Evolutionary conservation across 176 grass and related monocot genomes (phyloP), one percentile per base, ranked within the genome.

Genomic region (Cenchrus americanus): DNA sequence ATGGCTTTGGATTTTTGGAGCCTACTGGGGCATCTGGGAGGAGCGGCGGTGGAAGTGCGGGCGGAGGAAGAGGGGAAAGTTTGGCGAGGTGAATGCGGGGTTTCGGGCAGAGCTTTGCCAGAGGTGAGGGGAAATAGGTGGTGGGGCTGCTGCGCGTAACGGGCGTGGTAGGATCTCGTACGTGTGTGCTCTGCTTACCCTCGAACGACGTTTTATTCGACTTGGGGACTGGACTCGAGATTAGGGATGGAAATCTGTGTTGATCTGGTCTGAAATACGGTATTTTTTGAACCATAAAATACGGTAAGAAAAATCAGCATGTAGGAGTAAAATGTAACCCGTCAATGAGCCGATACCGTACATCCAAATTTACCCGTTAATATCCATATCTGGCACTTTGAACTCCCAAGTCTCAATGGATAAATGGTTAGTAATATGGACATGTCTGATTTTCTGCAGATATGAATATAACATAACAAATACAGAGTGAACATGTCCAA

Each of bases 1-100:
- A 10, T 78, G 44, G 65, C 24, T 79, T 84, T 88, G 86, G 73
- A 88, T 86, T 88, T 78, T 79, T 59, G 82, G 78, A 88, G 90
- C 66, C 51, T 86, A 88, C 60, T 18, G 81, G 51, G 21, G 67
- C 82, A 79, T 86, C 37, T 63, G 90, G 43, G 78, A 50, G 30
- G 27, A 22, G 17, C 0, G 7, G 27, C 21, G 43, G 60, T 15
- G 75, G 71, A 26, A 37, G 53, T 27, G 47, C 22, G 55, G 43
- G 80, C 12, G 73, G 59, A 50, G 61, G 84, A 19, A 26, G 79
- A 82, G 83, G 78, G 84, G 74, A 86, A 90, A 90, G 88, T 74
- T 50, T 71, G 64, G 79, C 7, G 59, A 73, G 50, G 74, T 17
- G 41, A 73, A 72, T 51, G 22, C 65, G 78, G 80, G 48, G 65